Evolutionary conservation across 768 basidiomycete genomes (phyloP).

Genomic region (Multifurca ochricompacta): DNA sequence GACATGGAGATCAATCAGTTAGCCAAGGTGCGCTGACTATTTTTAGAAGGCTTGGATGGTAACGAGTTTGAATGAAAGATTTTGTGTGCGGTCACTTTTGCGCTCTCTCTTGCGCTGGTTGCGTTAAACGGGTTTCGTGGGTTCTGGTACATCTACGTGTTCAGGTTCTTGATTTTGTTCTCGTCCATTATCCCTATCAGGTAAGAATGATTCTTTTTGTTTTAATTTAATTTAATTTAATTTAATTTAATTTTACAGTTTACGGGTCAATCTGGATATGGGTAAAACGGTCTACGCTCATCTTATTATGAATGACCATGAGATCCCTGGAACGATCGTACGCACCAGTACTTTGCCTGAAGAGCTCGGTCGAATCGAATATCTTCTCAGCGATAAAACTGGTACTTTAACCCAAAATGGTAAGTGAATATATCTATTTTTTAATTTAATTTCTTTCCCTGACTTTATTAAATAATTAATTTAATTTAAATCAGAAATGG

Average conservation of each 20-base stretch:
- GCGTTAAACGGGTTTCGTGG: conserved; percentile 96
- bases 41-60: too few relatives aligned
- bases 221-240: background rate
- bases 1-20: conserved; percentile 94
- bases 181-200: conserved; percentile 99
- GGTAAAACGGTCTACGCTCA: conserved; percentile 97
- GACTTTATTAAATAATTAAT: too few relatives aligned
- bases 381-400: conserved; percentile 95
- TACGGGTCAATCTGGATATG: conserved; percentile 99
- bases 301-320: conserved; percentile 86
- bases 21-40: conserved; percentile 87
- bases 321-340: conserved; percentile 94
- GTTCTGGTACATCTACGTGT: conserved; percentile 91
- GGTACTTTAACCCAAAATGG: conserved; percentile 97
- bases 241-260: conserved; percentile 36
- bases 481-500: conserved; percentile 72
- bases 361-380: conserved; percentile 91
- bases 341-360: conserved; percentile 97
- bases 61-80: conserved; percentile 59
- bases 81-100: conserved; percentile 89
- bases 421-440: conserved; percentile 34
- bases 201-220: conserved; percentile 36
- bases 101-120: conserved; percentile 82
- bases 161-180: conserved; percentile 95
- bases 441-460: background rate